Evolutionary conservation across 306 rosid genomes (phyloP).

Genomic region (Elaeagnus macrophylla): DNA sequence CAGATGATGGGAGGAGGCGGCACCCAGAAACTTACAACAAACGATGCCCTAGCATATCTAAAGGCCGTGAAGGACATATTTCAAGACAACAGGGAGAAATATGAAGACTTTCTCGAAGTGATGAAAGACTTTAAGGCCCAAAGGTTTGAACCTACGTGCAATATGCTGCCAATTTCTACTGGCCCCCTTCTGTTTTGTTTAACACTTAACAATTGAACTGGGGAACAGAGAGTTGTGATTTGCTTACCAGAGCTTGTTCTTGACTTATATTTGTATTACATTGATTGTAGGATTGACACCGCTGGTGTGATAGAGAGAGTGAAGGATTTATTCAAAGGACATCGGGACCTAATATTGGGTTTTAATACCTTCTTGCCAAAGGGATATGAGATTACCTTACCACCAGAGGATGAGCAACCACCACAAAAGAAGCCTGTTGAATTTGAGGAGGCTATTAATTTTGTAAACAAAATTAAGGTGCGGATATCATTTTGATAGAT

Average conservation of each 20-base stretch:
- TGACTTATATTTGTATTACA: conserved; percentile 26
- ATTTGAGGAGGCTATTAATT: conserved; percentile 91
- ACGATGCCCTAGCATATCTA: conserved; percentile 83
- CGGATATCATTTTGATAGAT: conserved; percentile 10
- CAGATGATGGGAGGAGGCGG: conserved; percentile 56
- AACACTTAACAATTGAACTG: too few relatives aligned
- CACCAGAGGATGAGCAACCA: conserved; percentile 76
- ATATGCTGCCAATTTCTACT: neutral
- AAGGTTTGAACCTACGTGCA: conserved; percentile 42
- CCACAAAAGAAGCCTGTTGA: conserved; percentile 80
- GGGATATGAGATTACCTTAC: conserved; percentile 91
- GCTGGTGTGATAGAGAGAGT: conserved; percentile 90
- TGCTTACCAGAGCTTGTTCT: conserved; percentile 17
- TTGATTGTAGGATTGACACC: conserved; percentile 76
- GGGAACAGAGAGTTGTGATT: conserved; percentile 1
- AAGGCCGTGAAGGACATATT: conserved; percentile 96
- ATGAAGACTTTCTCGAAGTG: conserved; percentile 92
- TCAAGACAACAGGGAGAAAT: conserved; percentile 84
- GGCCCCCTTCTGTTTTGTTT: neutral
- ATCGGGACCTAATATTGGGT: conserved; percentile 83
- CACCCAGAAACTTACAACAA: conserved; percentile 79
- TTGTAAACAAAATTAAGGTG: conserved; percentile 96
- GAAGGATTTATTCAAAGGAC: conserved; percentile 89
- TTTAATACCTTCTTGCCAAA: conserved; percentile 97
- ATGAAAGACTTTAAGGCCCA: conserved; percentile 98